Base-by-base conservation (phyloP, 371 early-diverging fungal genomes). In the Batkoa obscura region DNA sequence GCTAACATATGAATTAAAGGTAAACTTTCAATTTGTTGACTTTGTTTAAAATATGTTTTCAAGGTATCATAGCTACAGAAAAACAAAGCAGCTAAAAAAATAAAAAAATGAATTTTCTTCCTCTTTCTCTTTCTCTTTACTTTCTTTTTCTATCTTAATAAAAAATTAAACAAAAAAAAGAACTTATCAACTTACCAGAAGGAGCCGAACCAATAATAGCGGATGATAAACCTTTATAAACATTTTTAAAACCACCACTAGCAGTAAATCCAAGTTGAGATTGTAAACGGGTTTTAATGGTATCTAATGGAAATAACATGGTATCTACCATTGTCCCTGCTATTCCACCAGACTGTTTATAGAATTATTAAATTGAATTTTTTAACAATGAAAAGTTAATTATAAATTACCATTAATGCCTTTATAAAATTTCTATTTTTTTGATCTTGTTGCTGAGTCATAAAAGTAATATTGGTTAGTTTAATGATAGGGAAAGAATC, bases 151-250 rank as follows among this genome's bases (percentile, higher is more conserved):
- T 15, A n/a, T n/a, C n/a, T n/a, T n/a, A n/a, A n/a, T n/a, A n/a
- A 33, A 12, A 34, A 33, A 50, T n/a, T n/a, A n/a, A n/a, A n/a
- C n/a, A n/a, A n/a, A n/a, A n/a, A n/a, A n/a, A n/a, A n/a, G n/a
- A n/a, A n/a, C n/a, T n/a, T n/a, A n/a, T 13, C 23, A 34, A 33
- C 51, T 55, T 72, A 86, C 89, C 89, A 62, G 79, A 79, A 1
- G 96, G 96, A 4, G 94, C 90, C 37, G 90, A 90, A 12, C 94
- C 96, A 62, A 90, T 72, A 13, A 91, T 83, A 3, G 90, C 93
- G n/a, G 88, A 84, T 6, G 85, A 77, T 33, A 95, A 68, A 2
- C 96, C 96, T 35, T 82, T 77, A 64, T 92, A 96, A 47, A 96
- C 77, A 30, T 91, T 89, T 50, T 76, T 74, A 71, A 94, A 89